Base-by-base conservation (phyloP, 2,329 filamentous ascomycete genomes). In the Neopestalotiopsis sp. region DNA sequence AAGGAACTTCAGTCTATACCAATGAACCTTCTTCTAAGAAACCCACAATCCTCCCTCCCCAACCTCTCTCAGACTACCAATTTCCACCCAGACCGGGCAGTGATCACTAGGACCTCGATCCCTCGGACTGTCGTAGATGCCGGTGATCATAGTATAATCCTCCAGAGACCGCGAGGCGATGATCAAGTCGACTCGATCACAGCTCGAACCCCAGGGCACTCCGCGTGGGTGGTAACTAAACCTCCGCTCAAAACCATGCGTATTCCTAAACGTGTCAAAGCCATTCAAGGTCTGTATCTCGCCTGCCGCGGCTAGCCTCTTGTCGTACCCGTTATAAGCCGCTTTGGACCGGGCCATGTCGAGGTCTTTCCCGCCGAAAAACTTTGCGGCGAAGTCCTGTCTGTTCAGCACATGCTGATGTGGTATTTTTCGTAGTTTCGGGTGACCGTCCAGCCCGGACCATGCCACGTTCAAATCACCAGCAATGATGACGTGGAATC, bases 81-180 rank as follows among this genome's bases (percentile, higher is more conserved):
- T 63, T 53, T 77, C 76, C 20, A 83, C 81, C 79, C 80, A 86
- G 5, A 89, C 73, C 0, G 86, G 86, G 17, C 86, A 84, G 78
- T 88, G 86, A 76, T 88, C 86, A 74, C 86, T 88, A 2, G 82
- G 79, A 1, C 85, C 85, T 53, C 86, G 78, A 70, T 87, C 86
- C 69, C 75, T 73, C 4, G 78, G 77, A 45, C 77, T 77, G 32
- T 84, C 79, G 67, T 81, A 72, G 5, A 80, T 80, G 4, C 75
- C 76, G 5, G 77, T 76, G 14, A 69, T 71, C 2, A 73, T 9
- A 32, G 80, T 73, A 5, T 61, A 66, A 6, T 72, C 66, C 58
- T 71, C 80, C 10, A 86, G 70, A 1, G 61, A 69, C 64, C 71
- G 77, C 4, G 83, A 87, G 20, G 81, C 79, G 67, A 89, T 75